A percentile compares a stretch with the other conserved stretches of the same genome.
These are phyloP conservation scores for Leccinum imitatum DNA, from an alignment of 768 basidiomycete genomes.

Conservation along the genomic window DNA sequence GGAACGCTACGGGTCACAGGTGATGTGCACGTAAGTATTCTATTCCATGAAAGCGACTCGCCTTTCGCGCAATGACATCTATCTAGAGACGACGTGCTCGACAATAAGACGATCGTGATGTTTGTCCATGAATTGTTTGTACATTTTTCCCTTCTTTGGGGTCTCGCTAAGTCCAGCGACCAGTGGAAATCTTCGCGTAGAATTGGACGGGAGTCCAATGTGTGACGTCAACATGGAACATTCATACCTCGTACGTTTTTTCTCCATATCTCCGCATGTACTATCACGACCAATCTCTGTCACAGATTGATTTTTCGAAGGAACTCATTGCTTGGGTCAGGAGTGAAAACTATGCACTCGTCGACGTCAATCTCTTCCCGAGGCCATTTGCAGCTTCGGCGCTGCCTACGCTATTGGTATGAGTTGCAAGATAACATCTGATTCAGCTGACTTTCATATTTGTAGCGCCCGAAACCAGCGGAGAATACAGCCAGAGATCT, in stretches of 20 bases:
- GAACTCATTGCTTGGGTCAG: constrained; percentile 77
- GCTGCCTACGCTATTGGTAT: constrained; percentile 34
- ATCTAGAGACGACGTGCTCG: constrained; percentile 71
- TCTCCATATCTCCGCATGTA: background rate
- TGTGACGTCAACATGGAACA: constrained; percentile 77
- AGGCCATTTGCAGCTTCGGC: constrained; percentile 44
- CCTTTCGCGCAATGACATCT: constrained; percentile 2
- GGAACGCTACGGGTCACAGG: constrained; percentile 73
- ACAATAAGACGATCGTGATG: constrained; percentile 74
- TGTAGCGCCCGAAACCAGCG: constrained; percentile 40
- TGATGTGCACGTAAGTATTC: constrained; percentile 84
- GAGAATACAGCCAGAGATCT: constrained; percentile 56
- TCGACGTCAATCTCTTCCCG: constrained; percentile 86
- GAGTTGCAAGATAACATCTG: constrained; percentile 2
- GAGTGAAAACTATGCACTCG: constrained; percentile 61
- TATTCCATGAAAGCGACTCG: background rate
- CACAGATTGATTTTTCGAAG: constrained; percentile 85
- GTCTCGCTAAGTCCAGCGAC: constrained; percentile 1
- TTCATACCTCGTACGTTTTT: constrained; percentile 70
- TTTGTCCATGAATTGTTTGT: constrained; percentile 95
- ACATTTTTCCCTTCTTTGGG: background rate
- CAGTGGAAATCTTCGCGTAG: constrained; percentile 86
- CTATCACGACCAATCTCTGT: constrained; percentile 2
- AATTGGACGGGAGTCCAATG: constrained; percentile 69
- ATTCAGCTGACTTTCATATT: background rate